phyloP scores from a whole-genome alignment of 441 rosid genomes.

The Pelargonium fulgidum region DNA sequence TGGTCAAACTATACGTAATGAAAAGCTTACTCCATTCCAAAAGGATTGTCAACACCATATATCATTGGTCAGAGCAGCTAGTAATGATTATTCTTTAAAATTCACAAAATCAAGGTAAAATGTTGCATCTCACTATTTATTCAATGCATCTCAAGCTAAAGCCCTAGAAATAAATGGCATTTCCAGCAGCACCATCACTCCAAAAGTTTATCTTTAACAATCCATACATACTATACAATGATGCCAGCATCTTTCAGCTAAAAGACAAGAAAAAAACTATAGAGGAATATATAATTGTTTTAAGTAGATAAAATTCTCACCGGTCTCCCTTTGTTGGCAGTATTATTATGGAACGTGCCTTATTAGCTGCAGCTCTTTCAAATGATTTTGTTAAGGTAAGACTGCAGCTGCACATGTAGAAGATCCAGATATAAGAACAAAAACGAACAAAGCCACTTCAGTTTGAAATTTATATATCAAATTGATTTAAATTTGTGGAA shows the following conservation, averaged over 20 bases:
- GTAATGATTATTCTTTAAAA: no score
- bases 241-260: not conserved
- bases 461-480: slow-evolving; percentile 3
- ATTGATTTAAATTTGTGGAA: slow-evolving; percentile 2
- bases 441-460: not conserved
- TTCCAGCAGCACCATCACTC: no score
- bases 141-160: no score
- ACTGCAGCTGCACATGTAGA: slow-evolving; percentile 71
- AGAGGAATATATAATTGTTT: slow-evolving; percentile 8
- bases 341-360: slow-evolving; percentile 86
- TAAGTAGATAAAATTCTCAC: slow-evolving; percentile 38
- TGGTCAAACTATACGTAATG: no score
- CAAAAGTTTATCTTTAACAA: no score
- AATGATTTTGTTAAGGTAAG: slow-evolving; percentile 85
- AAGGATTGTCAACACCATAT: no score
- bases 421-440: slow-evolving; percentile 15
- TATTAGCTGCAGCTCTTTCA: slow-evolving; percentile 82
- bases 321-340: slow-evolving; percentile 77
- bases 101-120: no score
- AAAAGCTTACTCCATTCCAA: no score
- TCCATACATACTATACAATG: no score
- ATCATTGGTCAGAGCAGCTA: no score
- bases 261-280: slow-evolving; percentile 2
- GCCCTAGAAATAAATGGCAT: no score
- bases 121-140: no score